Evolutionary conservation across 108 stramenopile species (phyloP).

Genomic region (Fistulifera pelliculosa): DNA sequence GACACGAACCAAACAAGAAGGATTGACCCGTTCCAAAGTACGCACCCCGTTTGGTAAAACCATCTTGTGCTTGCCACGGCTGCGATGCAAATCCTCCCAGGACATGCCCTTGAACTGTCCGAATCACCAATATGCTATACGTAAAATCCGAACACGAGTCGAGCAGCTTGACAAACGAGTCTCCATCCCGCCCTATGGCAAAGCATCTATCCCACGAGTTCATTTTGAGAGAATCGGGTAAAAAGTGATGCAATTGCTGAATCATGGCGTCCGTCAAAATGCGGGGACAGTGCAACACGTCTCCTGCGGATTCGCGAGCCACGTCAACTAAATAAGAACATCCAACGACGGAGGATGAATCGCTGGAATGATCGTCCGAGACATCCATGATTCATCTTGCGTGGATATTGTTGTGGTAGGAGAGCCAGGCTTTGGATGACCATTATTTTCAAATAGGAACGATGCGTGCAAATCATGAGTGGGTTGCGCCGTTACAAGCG

Average conservation of each 20-base stretch:
- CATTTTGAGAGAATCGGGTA: constrained; percentile 13
- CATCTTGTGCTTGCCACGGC: constrained; percentile 16
- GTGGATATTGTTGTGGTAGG: too few relatives aligned
- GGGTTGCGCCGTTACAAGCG: too few relatives aligned
- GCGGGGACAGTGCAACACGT: constrained; percentile 10
- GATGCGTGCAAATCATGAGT: too few relatives aligned
- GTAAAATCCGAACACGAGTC: constrained; percentile 5
- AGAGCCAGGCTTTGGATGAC: too few relatives aligned
- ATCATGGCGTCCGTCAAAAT: constrained; percentile 16
- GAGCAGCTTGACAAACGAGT: constrained; percentile 23
- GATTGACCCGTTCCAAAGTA: constrained; percentile 28
- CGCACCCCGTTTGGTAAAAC: background rate
- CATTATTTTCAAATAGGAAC: too few relatives aligned
- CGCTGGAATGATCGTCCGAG: too few relatives aligned
- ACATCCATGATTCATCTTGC: too few relatives aligned
- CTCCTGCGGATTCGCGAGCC: too few relatives aligned
- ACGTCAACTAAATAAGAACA: too few relatives aligned
- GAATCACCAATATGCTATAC: constrained; percentile 20
- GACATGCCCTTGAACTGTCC: constrained; percentile 22
- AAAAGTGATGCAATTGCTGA: constrained; percentile 11
- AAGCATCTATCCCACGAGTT: constrained; percentile 25
- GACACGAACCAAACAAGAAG: constrained; percentile 24
- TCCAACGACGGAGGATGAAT: too few relatives aligned
- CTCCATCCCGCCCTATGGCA: constrained; percentile 29
- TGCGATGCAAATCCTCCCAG: constrained; percentile 32